These are phyloP conservation scores for Scheffersomyces coipomensis DNA, from an alignment of 805 yeast species.

Conservation along the genomic window DNA sequence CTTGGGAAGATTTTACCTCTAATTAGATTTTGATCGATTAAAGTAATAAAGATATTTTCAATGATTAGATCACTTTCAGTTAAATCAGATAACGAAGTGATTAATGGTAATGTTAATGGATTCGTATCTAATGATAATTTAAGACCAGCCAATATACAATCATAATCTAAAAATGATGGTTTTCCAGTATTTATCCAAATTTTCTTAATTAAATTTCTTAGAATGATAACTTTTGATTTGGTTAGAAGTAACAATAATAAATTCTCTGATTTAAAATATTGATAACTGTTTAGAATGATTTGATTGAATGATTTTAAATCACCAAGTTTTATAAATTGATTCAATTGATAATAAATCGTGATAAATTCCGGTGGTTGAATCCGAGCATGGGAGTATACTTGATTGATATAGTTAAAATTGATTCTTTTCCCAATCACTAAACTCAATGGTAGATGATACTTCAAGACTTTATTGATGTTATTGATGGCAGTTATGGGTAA, in stretches of 20 bases:
- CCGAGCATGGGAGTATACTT: constrained; percentile 8
- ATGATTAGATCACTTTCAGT: constrained; percentile 37
- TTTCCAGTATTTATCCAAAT: constrained; percentile 25
- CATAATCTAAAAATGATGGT: constrained; percentile 28
- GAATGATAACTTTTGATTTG: constrained; percentile 41
- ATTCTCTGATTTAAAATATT: constrained; percentile 34
- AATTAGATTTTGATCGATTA: constrained; percentile 54
- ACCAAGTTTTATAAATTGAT: constrained; percentile 41
- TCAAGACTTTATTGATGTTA: constrained; percentile 43
- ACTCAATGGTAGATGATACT: constrained; percentile 51
- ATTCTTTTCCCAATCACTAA: constrained; percentile 57
- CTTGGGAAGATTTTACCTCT: constrained; percentile 51
- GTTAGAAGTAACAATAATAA: constrained; percentile 46
- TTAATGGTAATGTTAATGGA: constrained; percentile 3
- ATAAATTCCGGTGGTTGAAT: constrained; percentile 16
- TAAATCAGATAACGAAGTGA: constrained; percentile 1
- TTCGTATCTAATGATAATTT: constrained; percentile 6
- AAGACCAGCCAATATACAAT: constrained; percentile 21
- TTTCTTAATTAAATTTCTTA: constrained; percentile 44
- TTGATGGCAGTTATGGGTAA: constrained; percentile 22
- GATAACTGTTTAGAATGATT: constrained; percentile 25
- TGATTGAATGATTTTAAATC: constrained; percentile 33
- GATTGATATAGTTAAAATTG: constrained; percentile 15
- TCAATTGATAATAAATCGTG: constrained; percentile 35
- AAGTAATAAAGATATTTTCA: constrained; percentile 49